Evolutionary conservation across 2,329 filamentous ascomycete genomes (phyloP), one percentile per base, ranked within the genome.

Genomic region (Colletotrichum paranaense): DNA sequence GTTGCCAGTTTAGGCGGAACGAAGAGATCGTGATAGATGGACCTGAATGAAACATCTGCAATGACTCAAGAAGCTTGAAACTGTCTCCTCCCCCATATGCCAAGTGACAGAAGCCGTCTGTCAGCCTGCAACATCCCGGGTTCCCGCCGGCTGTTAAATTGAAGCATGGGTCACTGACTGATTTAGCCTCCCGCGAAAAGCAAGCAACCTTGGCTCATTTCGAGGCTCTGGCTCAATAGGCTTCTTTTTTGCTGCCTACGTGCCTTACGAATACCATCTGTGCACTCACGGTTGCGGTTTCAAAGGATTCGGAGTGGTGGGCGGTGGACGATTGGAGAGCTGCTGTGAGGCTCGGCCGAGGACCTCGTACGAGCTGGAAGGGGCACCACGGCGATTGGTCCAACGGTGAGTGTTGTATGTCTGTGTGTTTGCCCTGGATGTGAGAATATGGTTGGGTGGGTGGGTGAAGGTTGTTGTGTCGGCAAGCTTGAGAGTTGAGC

Each of bases 21-120:
- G 22, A 35, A 35, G 32, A 69, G 57, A 59, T 60, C 52, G 67
- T 63, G 59, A 24, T 56, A 65, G 59, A 65, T 65, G 55, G n/a
- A 12, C 11, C 28, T 38, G 28, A 70, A 73, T 62, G 70, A 60
- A 52, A 70, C 55, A 65, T 68, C 8, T 68, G 32, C 65, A 63
- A 68, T 68, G 65, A 68, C 65, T 55, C 65, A 24, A 46, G 42
- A n/a, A 4, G 19, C 42, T 30, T 28, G 26, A 12, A 14, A 24
- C n/a, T 26, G 16, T 12, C 22, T 26, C 4, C 8, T 49, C 16
- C 16, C 22, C 42, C 6, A 19, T 63, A 46, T 22, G 42, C 16
- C 42, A 8, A n/a, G 12, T 32, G 28, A 22, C n/a, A 1, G 19
- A 42, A 16, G 16, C 14, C 6, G 38, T 42, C 19, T 42, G 38